A percentile compares a stretch with the other conserved stretches of the same genome.
These are phyloP conservation scores for Phytophthora agathidicida DNA, from an alignment of 352 stramenopile genomes.

Conservation along the genomic window DNA sequence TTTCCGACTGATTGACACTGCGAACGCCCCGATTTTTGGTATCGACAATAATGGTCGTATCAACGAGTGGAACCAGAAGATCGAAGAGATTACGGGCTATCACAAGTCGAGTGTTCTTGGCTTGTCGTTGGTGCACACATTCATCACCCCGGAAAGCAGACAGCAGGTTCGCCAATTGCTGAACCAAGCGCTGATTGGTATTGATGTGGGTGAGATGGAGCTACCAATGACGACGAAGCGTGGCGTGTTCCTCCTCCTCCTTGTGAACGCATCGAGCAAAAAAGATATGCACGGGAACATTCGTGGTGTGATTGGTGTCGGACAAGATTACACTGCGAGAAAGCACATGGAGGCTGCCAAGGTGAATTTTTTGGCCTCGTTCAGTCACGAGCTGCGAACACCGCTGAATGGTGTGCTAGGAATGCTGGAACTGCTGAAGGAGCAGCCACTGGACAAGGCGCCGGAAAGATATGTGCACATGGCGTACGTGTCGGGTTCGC, in stretches of 20 bases:
- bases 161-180: constrained; percentile 71
- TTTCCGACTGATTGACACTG: constrained; percentile 68
- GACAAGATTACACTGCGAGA: constrained; percentile 92
- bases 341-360: constrained; percentile 89
- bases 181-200: constrained; percentile 83
- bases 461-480: constrained; percentile 85
- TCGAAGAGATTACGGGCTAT: constrained; percentile 85
- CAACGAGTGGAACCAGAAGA: constrained; percentile 91
- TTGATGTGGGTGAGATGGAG: constrained; percentile 91
- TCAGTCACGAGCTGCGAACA: constrained; percentile 85
- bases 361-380: constrained; percentile 88
- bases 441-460: constrained; percentile 72
- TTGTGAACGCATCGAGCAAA: constrained; percentile 87
- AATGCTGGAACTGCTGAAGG: constrained; percentile 84
- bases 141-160: constrained; percentile 78
- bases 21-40: constrained; percentile 87
- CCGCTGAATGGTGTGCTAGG: constrained; percentile 84
- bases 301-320: constrained; percentile 92
- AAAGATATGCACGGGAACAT: constrained; percentile 93
- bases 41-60: constrained; percentile 84
- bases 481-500: constrained; percentile 82
- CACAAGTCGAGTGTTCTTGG: constrained; percentile 74
- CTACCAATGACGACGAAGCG: constrained; percentile 85
- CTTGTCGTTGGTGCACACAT: constrained; percentile 77
- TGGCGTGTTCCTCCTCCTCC: constrained; percentile 64